Evolutionary conservation across 2,329 filamentous ascomycete species (phyloP), one percentile per base, ranked within the genome.

Genomic region (Lecanicillium sp.): DNA sequence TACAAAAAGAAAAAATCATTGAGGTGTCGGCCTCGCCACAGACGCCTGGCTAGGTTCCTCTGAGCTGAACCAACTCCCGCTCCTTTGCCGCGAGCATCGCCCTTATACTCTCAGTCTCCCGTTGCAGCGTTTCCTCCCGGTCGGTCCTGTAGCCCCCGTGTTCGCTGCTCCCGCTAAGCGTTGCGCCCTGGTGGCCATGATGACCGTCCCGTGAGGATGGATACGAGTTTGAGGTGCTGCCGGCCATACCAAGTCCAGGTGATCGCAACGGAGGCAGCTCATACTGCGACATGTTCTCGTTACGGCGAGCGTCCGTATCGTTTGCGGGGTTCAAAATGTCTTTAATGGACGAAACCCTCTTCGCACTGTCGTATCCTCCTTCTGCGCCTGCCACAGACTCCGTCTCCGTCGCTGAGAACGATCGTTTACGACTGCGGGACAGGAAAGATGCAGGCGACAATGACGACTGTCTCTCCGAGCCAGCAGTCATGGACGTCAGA

Each of bases 101-200:
- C 28, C 84, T 73, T 79, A 92, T 92, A 37, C 71, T 69, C 52
- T 89, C 84, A 1, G 84, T 79, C 57, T 94, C 86, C 17, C 78
- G 70, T 54, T 81, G 74, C 35, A 94, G 62, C 34, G 79, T 73
- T 8, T 74, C 75, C 35, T 82, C 71, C 40, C 79, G 72, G 46
- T 84, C 81, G 4, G 72, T 69, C 49, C 74, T 81, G 7, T 66
- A 54, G 12, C 64, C 65, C 20, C 75, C 74, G n/a, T 17, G n/a
- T 58, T 61, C 20, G 77, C 71, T 10, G 49, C 61, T 42, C 60
- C 30, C 47, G 53, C 29, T 44, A 55, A 45, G 34, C 51, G 49
- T 27, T 48, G 41, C 28, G 42, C 41, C 33, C n/a, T n/a, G n/a
- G n/a, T n/a, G n/a, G n/a, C 22, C 22, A 25, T 25, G 22, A 25